Conservation (phyloP, 208 protist genomes). For the Spongospora subterranea region DNA sequence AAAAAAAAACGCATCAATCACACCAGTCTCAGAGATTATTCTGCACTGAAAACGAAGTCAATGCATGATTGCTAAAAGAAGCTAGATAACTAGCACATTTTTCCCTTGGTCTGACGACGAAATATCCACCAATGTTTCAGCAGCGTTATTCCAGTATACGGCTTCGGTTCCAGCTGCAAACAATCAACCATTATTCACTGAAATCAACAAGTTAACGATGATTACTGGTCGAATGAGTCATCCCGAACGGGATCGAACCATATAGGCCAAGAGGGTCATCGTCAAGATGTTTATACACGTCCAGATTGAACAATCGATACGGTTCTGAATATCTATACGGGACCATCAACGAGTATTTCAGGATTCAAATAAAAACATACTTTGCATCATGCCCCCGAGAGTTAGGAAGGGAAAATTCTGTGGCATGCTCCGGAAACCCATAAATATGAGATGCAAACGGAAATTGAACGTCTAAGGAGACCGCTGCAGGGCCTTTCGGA, state of each 20-base stretch:
- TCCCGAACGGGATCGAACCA: constrained; percentile 92
- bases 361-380: neutral
- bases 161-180: constrained; percentile 17
- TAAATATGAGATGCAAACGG: constrained; percentile 80
- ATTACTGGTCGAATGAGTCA: constrained; percentile 84
- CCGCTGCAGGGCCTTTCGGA: constrained; percentile 68
- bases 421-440: constrained; percentile 93
- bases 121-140: constrained; percentile 81
- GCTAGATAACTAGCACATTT: constrained; percentile 33
- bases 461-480: constrained; percentile 81
- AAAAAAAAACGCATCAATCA: constrained; percentile 95
- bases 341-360: neutral
- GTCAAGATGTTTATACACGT: constrained; percentile 93
- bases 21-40: constrained; percentile 89
- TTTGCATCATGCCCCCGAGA: constrained; percentile 65
- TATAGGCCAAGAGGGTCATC: constrained; percentile 92
- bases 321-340: constrained; percentile 71
- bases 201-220: neutral
- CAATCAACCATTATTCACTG: constrained; percentile 47
- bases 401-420: constrained; percentile 81
- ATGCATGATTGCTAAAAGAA: constrained; percentile 26
- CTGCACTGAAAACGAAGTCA: constrained; percentile 68
- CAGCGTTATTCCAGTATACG: constrained; percentile 91
- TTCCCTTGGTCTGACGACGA: constrained; percentile 57
- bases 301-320: constrained; percentile 95